Evolutionary conservation across 2,329 filamentous ascomycete species (phyloP), one percentile per base, ranked within the genome.

Genomic region (Apiospora rasikravindrae): DNA sequence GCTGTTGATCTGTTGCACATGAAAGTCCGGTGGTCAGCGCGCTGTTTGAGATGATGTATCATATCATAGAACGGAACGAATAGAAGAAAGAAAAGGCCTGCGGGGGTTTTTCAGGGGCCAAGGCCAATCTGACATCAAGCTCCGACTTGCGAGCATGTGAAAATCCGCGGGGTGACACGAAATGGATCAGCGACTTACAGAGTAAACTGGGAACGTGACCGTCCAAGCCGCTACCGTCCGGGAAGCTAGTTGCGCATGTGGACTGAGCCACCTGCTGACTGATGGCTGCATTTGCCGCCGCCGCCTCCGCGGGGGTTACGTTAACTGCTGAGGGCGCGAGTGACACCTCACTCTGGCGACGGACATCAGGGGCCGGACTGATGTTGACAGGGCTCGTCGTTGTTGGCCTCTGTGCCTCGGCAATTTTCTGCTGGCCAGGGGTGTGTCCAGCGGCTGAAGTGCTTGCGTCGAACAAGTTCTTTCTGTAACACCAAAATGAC

Each of bases 141-240:
- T n/a, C 44, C 68, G 42, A 47, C 24, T 33, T 37, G 47, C 44
- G 47, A 69, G 68, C 78, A 79, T 78, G 77, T 78, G 78, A 79
- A 77, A 73, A 74, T 69, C 72, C 71, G 72, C 66, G 67, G 69
- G 71, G 67, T 70, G 68, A 71, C 69, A 69, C 73, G 70, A 66
- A 69, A 69, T 37, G 42, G 57, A 70, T 69, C 37, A 40, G 64
- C 45, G 69, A 84, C 86, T 84, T 84, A 88, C 86, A 86, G 75
- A 86, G 81, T 77, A 86, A 81, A 78, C 86, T 84, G 75, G 85
- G 83, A 72, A 85, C 82, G 75, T 87, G 86, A 77, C 81, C 82
- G 57, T 87, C 84, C 67, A 81, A 73, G 69, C 76, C 76, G 66
- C 71, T 49, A n/a, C 74, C 75, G 26, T 78, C 77, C 69, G 75